phyloP scores from a whole-genome alignment of 2,329 filamentous ascomycete species.

The Calonectria fujianensis region DNA sequence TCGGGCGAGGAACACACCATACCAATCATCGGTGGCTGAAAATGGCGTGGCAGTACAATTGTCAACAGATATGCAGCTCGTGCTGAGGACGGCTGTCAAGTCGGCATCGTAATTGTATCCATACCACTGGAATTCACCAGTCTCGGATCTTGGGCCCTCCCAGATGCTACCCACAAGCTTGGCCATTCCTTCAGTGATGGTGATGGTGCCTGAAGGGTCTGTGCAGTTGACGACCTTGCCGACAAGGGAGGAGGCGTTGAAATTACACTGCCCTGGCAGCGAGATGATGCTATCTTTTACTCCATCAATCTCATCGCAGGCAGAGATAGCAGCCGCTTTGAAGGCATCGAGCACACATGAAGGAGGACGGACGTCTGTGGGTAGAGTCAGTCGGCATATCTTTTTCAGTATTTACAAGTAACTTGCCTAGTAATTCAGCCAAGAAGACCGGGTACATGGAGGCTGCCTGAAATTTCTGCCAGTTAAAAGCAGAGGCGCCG shows the following conservation, averaged over 20 bases:
- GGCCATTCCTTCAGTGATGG: constrained; percentile 8
- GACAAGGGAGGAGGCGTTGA: constrained; percentile 49
- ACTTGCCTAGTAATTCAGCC: constrained; percentile 36
- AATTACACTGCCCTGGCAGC: constrained; percentile 63
- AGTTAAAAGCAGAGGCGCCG: constrained; percentile 64
- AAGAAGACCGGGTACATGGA: constrained; percentile 46
- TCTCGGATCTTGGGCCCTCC: constrained; percentile 4
- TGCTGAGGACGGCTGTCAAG: not conserved
- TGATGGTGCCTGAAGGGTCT: not conserved
- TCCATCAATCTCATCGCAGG: constrained; percentile 70
- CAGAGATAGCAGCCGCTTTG: constrained; percentile 62
- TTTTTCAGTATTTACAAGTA: not conserved
- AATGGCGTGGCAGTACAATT: constrained; percentile 13
- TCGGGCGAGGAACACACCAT: constrained; percentile 1
- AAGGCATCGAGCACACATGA: constrained; percentile 55
- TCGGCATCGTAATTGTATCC: constrained; percentile 16
- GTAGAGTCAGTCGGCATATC: not conserved
- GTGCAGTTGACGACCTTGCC: constrained; percentile 16
- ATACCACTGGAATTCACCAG: constrained; percentile 25
- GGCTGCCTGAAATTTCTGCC: constrained; percentile 49
- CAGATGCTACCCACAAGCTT: not conserved
- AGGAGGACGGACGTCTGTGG: not conserved
- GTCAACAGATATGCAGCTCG: not conserved
- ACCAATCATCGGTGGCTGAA: constrained; percentile 9
- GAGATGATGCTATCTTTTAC: constrained; percentile 68